Base-by-base conservation (phyloP, 768 basidiomycete species). In the Tylopilus sp. region DNA sequence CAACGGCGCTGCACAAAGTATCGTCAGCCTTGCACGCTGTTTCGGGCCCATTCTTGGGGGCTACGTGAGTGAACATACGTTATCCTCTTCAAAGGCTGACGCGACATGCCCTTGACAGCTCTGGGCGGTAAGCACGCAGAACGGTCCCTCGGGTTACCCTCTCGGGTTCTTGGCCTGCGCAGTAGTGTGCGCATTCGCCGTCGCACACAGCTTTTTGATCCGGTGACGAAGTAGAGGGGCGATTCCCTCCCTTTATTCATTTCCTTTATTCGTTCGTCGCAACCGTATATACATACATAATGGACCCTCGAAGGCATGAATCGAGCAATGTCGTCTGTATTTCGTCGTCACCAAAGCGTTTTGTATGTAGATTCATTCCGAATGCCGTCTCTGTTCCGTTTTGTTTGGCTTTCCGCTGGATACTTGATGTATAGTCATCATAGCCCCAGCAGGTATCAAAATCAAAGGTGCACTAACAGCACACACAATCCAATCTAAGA, bases 1-100 rank as follows among this genome's bases (percentile, higher is more conserved):
- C 10, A 99, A 98, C 64, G 97, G 95, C 17, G 83, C 95, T 20
- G 97, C 94, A 0, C 97, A 99, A 69, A 94, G 91, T 62, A 88
- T 92, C 28, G 95, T 95, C 56, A 94, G 91, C 57, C 82, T 95
- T 22, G 91, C 95, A 4, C 81, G 97, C 36, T 97, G 94, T 72
- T 62, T 91, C 33, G 97, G 92, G 20, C 92, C 94, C 20, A 80
- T 92, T 36, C 73, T 91, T 17, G 90, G 90, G 42, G 90, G 91
- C 40, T 88, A 85, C 66, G 91, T 91, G 64, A 58, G 67, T 51
- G 6, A 4, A 1, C 23, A n/a, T 18, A 11, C 33, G 2, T 41
- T 11, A 13, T 21, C 6, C 28, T 28, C 3, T 5, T 39, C 11
- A 21, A 4, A 18, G 8, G 50, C 25, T 45, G 45, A 61, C 39